These are phyloP conservation scores for Chaetomidium leptoderma DNA, from an alignment of 495 filamentous ascomycete genomes.

Conservation along the genomic window DNA sequence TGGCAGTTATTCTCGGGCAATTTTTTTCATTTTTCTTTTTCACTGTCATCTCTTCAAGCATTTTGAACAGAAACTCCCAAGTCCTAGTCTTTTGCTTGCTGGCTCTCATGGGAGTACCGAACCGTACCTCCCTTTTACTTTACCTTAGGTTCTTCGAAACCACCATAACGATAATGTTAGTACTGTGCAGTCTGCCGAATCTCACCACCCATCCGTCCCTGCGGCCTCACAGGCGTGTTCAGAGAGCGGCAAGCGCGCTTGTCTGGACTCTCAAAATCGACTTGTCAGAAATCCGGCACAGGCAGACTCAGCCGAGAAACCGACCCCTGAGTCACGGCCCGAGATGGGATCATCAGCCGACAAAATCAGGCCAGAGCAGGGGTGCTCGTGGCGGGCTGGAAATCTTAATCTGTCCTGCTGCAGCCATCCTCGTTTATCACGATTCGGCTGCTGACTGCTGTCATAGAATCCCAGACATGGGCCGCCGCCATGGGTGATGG, in stretches of 20 bases:
- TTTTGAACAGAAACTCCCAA: not conserved
- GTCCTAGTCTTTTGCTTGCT: not conserved
- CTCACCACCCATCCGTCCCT: not conserved
- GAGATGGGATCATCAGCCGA: slow-evolving; percentile 4
- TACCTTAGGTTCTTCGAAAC: slow-evolving; percentile 1
- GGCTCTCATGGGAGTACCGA: not conserved
- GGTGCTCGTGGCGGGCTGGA: not conserved
- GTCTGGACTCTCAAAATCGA: not conserved
- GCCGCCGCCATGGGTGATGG: slow-evolving; percentile 7
- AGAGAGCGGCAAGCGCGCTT: slow-evolving; percentile 11
- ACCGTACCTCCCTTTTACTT: not conserved
- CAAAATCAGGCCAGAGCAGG: not conserved
- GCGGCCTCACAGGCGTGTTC: not conserved
- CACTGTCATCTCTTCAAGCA: not conserved
- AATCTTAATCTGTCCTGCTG: too few species aligned
- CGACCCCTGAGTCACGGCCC: slow-evolving; percentile 5
- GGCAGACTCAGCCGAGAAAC: not conserved
- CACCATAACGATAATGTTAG: slow-evolving; percentile 7
- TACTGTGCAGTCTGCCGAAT: slow-evolving; percentile 1
- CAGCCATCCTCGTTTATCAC: slow-evolving; percentile 19
- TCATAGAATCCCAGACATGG: slow-evolving; percentile 11
- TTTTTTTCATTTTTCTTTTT: not conserved
- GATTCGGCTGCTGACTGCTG: slow-evolving; percentile 13
- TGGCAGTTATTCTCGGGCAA: not conserved
- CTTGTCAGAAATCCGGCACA: not conserved